Evolutionary conservation across 805 yeast genomes (phyloP).

Genomic region (Monosporozyma yasuniensis): DNA sequence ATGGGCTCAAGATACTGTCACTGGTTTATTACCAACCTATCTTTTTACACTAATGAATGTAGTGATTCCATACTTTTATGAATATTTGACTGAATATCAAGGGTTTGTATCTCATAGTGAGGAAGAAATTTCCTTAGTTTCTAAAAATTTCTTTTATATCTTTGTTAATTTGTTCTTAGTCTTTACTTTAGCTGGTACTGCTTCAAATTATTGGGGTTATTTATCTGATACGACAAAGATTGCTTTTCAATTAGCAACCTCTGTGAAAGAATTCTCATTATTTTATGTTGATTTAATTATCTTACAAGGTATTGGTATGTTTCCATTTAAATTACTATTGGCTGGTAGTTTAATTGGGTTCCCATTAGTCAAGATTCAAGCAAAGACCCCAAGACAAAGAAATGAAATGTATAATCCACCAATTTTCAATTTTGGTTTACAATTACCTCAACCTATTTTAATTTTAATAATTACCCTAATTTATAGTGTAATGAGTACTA

Average conservation of each 20-base stretch:
- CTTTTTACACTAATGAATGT: slow-evolving; percentile 78
- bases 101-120: slow-evolving; percentile 90
- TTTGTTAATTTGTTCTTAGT: slow-evolving; percentile 90
- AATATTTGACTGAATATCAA: slow-evolving; percentile 72
- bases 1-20: slow-evolving; percentile 71
- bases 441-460: slow-evolving; percentile 84
- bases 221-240: slow-evolving; percentile 83
- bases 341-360: slow-evolving; percentile 70
- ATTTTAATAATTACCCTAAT: slow-evolving; percentile 76
- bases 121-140: slow-evolving; percentile 80
- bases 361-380: slow-evolving; percentile 53
- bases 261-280: slow-evolving; percentile 67
- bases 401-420: slow-evolving; percentile 76
- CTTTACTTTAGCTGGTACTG: slow-evolving; percentile 90
- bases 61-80: slow-evolving; percentile 76
- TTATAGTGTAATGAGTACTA: slow-evolving; percentile 83
- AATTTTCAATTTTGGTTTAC: slow-evolving; percentile 83
- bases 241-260: slow-evolving; percentile 78
- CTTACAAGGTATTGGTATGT: slow-evolving; percentile 78
- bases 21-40: slow-evolving; percentile 87
- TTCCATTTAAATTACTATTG: slow-evolving; percentile 78
- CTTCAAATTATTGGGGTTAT: slow-evolving; percentile 68
- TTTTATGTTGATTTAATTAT: slow-evolving; percentile 85
- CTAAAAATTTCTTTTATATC: slow-evolving; percentile 88
- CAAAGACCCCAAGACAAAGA: slow-evolving; percentile 78